A percentile compares a stretch with the other conserved stretches of the same genome.
Evolutionary conservation across 2,329 filamentous ascomycete genomes (phyloP).

Genomic region (Fonsecaea multimorphosa): DNA sequence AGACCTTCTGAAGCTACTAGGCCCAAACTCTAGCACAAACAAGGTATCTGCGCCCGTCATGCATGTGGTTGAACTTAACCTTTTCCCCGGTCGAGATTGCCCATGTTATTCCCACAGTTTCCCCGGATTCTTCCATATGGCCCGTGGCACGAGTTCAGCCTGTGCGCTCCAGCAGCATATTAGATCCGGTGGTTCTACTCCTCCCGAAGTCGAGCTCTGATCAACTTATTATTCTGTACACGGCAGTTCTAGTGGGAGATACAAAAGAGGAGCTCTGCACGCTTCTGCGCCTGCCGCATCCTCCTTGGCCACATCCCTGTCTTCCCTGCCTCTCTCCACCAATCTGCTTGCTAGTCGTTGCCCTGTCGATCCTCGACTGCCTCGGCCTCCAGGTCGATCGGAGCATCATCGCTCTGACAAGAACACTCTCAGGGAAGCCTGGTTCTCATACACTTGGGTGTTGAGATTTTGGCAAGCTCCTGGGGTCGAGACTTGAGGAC

Average conservation of each 20-base stretch:
- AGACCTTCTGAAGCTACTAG: constrained; percentile 8
- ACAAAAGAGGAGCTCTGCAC: not conserved
- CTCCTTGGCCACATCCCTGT: not conserved
- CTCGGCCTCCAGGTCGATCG: constrained; percentile 7
- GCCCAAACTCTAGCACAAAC: constrained; percentile 3
- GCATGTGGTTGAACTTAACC: constrained; percentile 17
- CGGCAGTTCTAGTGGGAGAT: not conserved
- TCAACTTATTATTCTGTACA: constrained; percentile 1
- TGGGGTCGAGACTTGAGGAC: not conserved
- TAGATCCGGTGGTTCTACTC: constrained; percentile 3
- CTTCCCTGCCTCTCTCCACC: not conserved
- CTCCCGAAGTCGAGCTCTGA: not conserved
- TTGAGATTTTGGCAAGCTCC: not conserved
- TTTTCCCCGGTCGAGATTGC: constrained; percentile 11
- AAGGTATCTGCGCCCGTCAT: constrained; percentile 18
- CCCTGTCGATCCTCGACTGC: constrained; percentile 5
- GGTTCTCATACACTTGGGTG: not conserved
- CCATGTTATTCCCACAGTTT: constrained; percentile 21
- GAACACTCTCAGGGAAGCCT: not conserved
- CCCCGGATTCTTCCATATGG: constrained; percentile 25
- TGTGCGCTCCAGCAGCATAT: constrained; percentile 1
- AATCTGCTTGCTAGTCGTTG: not conserved
- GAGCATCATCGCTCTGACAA: not conserved
- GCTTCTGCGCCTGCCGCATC: not conserved
- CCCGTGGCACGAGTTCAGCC: not conserved